Evolutionary conservation across 371 early-diverging fungal species (phyloP).

Genomic region (Polyrhizophydium stewartii): DNA sequence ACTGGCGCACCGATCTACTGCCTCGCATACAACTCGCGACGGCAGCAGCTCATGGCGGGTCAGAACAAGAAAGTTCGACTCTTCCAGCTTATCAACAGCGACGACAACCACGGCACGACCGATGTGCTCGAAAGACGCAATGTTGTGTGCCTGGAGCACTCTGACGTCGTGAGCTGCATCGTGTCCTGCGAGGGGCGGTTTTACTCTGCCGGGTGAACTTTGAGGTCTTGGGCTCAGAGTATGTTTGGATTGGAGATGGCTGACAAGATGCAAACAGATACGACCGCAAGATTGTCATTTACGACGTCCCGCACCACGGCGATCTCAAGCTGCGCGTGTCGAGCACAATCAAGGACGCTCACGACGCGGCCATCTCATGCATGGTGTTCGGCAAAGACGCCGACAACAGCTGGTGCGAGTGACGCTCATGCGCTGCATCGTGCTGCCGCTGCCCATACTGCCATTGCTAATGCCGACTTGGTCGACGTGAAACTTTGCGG

Average conservation of each 20-base stretch:
- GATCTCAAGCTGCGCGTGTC: constrained; percentile 34
- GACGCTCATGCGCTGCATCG: not conserved
- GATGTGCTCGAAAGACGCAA: constrained; percentile 36
- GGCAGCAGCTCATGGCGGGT: constrained; percentile 47
- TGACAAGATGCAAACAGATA: constrained; percentile 16
- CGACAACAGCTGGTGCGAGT: constrained; percentile 48
- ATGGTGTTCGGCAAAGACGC: constrained; percentile 51
- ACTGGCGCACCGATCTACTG: constrained; percentile 44
- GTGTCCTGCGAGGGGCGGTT: constrained; percentile 47
- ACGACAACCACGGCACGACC: constrained; percentile 27
- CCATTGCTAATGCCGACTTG: not conserved
- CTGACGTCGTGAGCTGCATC: constrained; percentile 47
- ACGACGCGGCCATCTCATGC: constrained; percentile 50
- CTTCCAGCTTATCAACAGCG: constrained; percentile 31
- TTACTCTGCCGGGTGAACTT: constrained; percentile 50
- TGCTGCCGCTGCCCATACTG: not conserved
- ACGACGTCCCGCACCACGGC: constrained; percentile 49
- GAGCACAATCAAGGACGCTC: constrained; percentile 36
- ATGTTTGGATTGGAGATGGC: not conserved
- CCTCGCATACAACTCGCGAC: constrained; percentile 42
- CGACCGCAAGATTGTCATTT: constrained; percentile 47
- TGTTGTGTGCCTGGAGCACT: constrained; percentile 37
- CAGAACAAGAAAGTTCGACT: constrained; percentile 40
- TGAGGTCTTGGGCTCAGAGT: not conserved
- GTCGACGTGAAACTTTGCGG: no score